A percentile compares a stretch with the other conserved stretches of the same genome.
Conservation (phyloP, 2,329 filamentous ascomycete genomes). For the Chaetomiaceae sp. region DNA sequence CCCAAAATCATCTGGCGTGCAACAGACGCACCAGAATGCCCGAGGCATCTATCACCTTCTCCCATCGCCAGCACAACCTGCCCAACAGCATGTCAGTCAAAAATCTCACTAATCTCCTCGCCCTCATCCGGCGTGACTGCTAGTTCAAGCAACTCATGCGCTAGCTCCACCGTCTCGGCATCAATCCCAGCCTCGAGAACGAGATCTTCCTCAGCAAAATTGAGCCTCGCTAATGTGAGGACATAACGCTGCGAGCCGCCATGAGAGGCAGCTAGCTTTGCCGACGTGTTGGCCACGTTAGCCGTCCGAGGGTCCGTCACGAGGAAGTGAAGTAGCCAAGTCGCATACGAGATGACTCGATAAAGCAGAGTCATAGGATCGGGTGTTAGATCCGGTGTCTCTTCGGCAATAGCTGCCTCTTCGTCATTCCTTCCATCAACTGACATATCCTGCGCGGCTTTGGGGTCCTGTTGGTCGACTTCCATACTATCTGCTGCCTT, state of each 20-base stretch:
- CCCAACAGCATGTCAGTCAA: conserved; percentile 23
- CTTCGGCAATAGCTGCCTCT: conserved; percentile 4
- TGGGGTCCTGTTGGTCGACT: background rate
- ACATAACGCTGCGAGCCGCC: conserved; percentile 79
- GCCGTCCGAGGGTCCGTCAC: conserved; percentile 46
- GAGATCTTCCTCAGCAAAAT: conserved; percentile 73
- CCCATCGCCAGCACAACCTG: background rate
- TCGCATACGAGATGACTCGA: conserved; percentile 45
- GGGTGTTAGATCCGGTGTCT: conserved; percentile 15
- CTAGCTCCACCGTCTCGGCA: conserved; percentile 72
- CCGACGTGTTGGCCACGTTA: conserved; percentile 55
- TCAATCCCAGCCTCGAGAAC: conserved; percentile 74
- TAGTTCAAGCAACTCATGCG: conserved; percentile 75
- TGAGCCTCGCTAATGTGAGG: conserved; percentile 74
- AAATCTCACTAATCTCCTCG: conserved; percentile 38
- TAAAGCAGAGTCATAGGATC: conserved; percentile 34
- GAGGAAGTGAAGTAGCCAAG: conserved; percentile 49
- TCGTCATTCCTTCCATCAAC: background rate
- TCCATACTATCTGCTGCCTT: conserved; percentile 4
- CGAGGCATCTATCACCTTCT: too few species aligned
- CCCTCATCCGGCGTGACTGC: conserved; percentile 71
- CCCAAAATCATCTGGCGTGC: too few species aligned
- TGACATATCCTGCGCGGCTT: background rate
- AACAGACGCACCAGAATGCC: too few species aligned
- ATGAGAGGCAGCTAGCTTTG: conserved; percentile 64